A percentile compares a stretch with the other conserved stretches of the same genome.
Evolutionary conservation across 1,284 basidiomycete genomes (phyloP).

Genomic region (Dichomitus squalens): DNA sequence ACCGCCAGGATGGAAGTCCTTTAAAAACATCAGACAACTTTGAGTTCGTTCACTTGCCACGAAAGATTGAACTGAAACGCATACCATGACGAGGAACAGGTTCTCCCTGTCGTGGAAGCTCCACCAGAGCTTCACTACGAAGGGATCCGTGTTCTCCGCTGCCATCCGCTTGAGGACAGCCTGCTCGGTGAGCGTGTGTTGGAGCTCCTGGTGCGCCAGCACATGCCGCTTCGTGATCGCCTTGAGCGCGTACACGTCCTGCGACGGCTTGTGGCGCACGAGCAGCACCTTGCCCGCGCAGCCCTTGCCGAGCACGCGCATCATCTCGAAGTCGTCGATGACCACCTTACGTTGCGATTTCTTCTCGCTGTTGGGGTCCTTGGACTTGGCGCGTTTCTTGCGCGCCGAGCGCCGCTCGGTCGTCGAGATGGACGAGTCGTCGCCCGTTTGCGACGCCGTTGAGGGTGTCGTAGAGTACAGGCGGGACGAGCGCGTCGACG

Average conservation of each 20-base stretch:
- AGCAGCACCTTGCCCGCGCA: slow-evolving; percentile 94
- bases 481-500: slow-evolving; percentile 58
- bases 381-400: slow-evolving; percentile 62
- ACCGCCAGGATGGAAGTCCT: slow-evolving; percentile 96
- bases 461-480: slow-evolving; percentile 51
- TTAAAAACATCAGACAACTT: slow-evolving; percentile 25
- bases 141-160: slow-evolving; percentile 80
- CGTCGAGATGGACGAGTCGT: slow-evolving; percentile 66
- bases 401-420: slow-evolving; percentile 40
- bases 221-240: slow-evolving; percentile 97
- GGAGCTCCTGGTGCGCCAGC: slow-evolving; percentile 91
- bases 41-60: not conserved
- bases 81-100: slow-evolving; percentile 85
- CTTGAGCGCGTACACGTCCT: slow-evolving; percentile 88
- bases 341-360: slow-evolving; percentile 69
- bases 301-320: slow-evolving; percentile 93
- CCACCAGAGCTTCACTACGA: slow-evolving; percentile 94
- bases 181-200: slow-evolving; percentile 95
- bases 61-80: slow-evolving; percentile 19
- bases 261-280: slow-evolving; percentile 74
- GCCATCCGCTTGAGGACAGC: slow-evolving; percentile 91
- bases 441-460: slow-evolving; percentile 53
- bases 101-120: slow-evolving; percentile 97
- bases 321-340: slow-evolving; percentile 94
- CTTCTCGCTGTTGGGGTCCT: slow-evolving; percentile 49